Conservation (phyloP, 2,329 filamentous ascomycete species). For the Knufia petricola region DNA sequence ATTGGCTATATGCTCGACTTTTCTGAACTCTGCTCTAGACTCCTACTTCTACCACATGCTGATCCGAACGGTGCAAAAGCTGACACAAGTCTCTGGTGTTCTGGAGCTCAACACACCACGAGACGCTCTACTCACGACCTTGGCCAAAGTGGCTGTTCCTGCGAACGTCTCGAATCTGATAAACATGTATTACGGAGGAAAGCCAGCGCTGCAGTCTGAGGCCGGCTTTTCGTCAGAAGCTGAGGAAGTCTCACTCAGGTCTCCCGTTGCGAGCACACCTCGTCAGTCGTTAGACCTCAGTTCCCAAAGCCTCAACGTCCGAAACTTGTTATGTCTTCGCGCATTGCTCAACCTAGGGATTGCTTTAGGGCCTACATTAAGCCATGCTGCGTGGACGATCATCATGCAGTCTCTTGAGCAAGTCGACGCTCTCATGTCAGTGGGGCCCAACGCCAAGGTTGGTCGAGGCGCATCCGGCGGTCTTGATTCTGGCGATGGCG, state of each 20-base stretch:
- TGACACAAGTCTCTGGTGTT: slow-evolving; percentile 87
- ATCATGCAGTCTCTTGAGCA: slow-evolving; percentile 86
- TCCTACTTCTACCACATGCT: slow-evolving; percentile 88
- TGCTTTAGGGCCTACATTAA: slow-evolving; percentile 78
- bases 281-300: slow-evolving; percentile 3
- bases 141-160: slow-evolving; percentile 87
- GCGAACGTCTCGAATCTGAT: slow-evolving; percentile 46
- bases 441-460: slow-evolving; percentile 24
- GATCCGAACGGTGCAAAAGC: slow-evolving; percentile 86
- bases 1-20: slow-evolving; percentile 88
- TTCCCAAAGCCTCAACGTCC: slow-evolving; percentile 59
- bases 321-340: slow-evolving; percentile 81
- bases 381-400: slow-evolving; percentile 71
- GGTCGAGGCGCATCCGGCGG: background rate
- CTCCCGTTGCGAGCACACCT: slow-evolving; percentile 7
- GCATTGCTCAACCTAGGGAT: slow-evolving; percentile 93
- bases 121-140: slow-evolving; percentile 87
- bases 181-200: slow-evolving; percentile 4
- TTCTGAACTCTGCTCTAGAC: slow-evolving; percentile 83
- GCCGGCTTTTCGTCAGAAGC: background rate
- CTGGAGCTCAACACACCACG: slow-evolving; percentile 74
- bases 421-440: slow-evolving; percentile 74
- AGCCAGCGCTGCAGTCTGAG: background rate
- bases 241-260: slow-evolving; percentile 1
- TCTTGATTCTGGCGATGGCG: slow-evolving; percentile 22